Evolutionary conservation across 2,329 filamentous ascomycete genomes (phyloP).

Genomic region (Monosporascus sp.): DNA sequence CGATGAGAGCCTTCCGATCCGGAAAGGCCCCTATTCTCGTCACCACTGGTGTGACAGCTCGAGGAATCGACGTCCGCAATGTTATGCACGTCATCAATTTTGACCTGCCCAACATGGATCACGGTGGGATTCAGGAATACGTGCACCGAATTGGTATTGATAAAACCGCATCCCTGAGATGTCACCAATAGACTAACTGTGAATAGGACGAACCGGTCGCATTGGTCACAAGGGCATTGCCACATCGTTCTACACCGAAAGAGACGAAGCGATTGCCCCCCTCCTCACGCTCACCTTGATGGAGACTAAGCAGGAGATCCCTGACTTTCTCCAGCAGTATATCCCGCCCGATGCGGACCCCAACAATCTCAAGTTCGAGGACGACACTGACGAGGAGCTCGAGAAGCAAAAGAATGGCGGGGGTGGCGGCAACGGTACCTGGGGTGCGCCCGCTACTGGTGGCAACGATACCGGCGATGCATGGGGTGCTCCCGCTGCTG

Average conservation of each 20-base stretch:
- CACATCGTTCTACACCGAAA: conserved; percentile 81
- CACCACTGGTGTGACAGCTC: conserved; percentile 79
- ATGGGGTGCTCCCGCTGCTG: neutral
- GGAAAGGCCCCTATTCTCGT: conserved; percentile 75
- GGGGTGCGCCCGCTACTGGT: neutral
- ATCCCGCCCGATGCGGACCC: conserved; percentile 50
- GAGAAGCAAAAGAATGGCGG: conserved; percentile 22
- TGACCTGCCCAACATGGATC: conserved; percentile 67
- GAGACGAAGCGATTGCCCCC: conserved; percentile 66
- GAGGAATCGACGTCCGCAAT: conserved; percentile 82
- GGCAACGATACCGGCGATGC: neutral
- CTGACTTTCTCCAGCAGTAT: conserved; percentile 70
- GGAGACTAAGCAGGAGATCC: conserved; percentile 72
- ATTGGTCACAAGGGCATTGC: conserved; percentile 85
- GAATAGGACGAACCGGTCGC: conserved; percentile 77
- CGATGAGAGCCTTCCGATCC: conserved; percentile 76
- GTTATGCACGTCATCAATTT: conserved; percentile 93
- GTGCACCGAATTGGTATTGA: conserved; percentile 82
- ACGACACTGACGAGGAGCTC: conserved; percentile 48
- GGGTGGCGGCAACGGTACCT: conserved; percentile 7
- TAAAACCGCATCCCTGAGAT: neutral
- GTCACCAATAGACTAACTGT: conserved; percentile 9
- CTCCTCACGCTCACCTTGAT: conserved; percentile 76
- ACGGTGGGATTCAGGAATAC: conserved; percentile 92
- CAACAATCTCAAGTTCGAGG: conserved; percentile 48